Evolutionary conservation across 1,139 yeast species (phyloP), one percentile per base, ranked within the genome.

Genomic region (Pneumocystis wakefieldiae): DNA sequence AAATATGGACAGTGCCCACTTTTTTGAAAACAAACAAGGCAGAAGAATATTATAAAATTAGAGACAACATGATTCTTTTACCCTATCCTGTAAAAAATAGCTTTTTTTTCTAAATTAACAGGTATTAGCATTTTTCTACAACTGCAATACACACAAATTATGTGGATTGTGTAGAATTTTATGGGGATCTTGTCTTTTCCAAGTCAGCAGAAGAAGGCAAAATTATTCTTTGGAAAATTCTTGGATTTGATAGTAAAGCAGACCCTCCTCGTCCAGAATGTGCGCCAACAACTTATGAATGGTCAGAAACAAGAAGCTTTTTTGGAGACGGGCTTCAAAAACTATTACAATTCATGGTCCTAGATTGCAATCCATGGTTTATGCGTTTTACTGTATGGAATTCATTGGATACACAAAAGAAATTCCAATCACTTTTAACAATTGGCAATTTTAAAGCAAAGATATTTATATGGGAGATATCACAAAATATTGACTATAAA

Each of bases 201-300:
- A 65, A 62, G 39, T 67, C 67, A 5, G 67, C 67, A 7, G 63
- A 63, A 39, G 67, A 66, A 53, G 58, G 60, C 57, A 53, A 58
- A 24, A 64, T 66, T 28, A 66, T 66, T 8, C 62, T 66, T 14
- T 66, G 67, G 67, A 61, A 62, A 28, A 62, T 66, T 29, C 57
- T 61, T 36, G 67, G 67, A 19, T 66, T 66, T 59, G 55, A 32
- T 57, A 62, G 59, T n/a, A 59, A 60, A 42, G 66, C 66, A 2
- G 64, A 63, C 36, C 24, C 28, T 7, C 60, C 65, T 24, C 37
- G 28, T 15, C 67, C 64, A 55, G 19, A 37, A 15, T 63, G 61
- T 35, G 67, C 67, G 5, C 67, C 67, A 36, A 64, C 67, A n/a
- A 63, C 62, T 39, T 67, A 66, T 42, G 67, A 66, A 39, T 61